A percentile compares a stretch with the other conserved stretches of the same genome.
phyloP scores from a whole-genome alignment of 2,329 filamentous ascomycete genomes.

The Blastomyces parvus region DNA sequence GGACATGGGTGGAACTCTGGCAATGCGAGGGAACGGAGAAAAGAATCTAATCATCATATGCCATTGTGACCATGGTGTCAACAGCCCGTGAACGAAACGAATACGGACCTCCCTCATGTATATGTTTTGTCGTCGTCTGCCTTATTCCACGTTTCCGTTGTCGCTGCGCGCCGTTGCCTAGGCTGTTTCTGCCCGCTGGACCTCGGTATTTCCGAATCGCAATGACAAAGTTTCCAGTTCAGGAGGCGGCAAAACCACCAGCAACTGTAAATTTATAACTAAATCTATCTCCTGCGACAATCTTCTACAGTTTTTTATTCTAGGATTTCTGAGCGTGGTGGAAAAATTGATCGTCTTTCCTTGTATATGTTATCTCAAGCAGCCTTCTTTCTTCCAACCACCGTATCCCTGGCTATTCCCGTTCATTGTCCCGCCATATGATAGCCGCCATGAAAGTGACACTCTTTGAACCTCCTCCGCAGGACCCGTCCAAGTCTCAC shows the following conservation, averaged over 20 bases:
- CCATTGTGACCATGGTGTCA: not conserved
- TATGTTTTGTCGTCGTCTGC: not conserved
- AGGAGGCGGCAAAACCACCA: not conserved
- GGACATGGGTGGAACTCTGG: not conserved
- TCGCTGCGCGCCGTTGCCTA: not conserved
- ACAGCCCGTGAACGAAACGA: not conserved
- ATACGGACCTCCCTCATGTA: not conserved
- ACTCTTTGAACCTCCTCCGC: constrained; percentile 64
- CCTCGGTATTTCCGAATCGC: constrained; percentile 1
- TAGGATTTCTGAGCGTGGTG: not conserved
- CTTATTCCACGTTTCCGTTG: not conserved
- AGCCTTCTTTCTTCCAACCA: not conserved
- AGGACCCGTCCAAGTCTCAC: constrained; percentile 60
- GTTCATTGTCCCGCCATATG: not conserved
- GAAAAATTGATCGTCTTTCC: not conserved
- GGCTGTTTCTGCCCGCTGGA: not conserved
- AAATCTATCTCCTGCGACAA: not conserved
- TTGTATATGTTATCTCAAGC: not conserved
- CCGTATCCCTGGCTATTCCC: too few species aligned
- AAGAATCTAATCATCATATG: too few species aligned
- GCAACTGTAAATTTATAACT: not conserved
- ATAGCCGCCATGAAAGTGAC: constrained; percentile 36
- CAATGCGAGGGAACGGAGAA: not conserved
- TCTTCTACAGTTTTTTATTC: not conserved
- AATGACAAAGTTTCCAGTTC: not conserved